A percentile compares a stretch with the other conserved stretches of the same genome.
phyloP scores from a whole-genome alignment of 192 early-diverging fungal species.

The Entomortierella chlamydospora region DNA sequence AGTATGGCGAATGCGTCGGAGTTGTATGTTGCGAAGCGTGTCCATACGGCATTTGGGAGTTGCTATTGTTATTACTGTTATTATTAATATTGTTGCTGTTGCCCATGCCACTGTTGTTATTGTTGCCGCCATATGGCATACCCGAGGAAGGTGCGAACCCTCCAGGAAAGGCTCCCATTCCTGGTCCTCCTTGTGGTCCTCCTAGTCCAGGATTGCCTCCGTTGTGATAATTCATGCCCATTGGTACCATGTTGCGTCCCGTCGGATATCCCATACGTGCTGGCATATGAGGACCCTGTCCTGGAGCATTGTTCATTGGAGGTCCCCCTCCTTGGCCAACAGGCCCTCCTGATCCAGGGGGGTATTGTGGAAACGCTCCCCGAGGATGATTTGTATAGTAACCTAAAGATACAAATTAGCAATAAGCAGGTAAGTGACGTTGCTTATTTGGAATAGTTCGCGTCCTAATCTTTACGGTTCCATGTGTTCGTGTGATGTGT shows the following conservation, averaged over 20 bases:
- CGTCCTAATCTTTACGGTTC: background rate
- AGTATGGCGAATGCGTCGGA: constrained; percentile 58
- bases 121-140: constrained; percentile 18
- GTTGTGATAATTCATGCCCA: constrained; percentile 15
- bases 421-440: background rate
- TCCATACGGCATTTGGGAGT: constrained; percentile 23
- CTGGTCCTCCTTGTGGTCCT: constrained; percentile 8
- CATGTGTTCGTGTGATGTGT: background rate
- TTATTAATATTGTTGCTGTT: constrained; percentile 8
- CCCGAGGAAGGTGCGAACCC: constrained; percentile 12
- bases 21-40: constrained; percentile 44
- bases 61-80: constrained; percentile 3
- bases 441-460: background rate
- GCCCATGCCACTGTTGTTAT: constrained; percentile 17
- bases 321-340: constrained; percentile 10
- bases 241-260: constrained; percentile 15
- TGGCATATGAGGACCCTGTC: constrained; percentile 7
- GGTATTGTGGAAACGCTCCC: constrained; percentile 38
- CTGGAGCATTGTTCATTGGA: constrained; percentile 8
- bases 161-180: constrained; percentile 11
- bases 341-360: constrained; percentile 37
- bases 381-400: constrained; percentile 34
- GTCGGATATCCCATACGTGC: constrained; percentile 16
- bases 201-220: constrained; percentile 14
- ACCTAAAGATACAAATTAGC: background rate